phyloP scores from a whole-genome alignment of 345 rosid genomes.

The Gossypium arboreum region DNA sequence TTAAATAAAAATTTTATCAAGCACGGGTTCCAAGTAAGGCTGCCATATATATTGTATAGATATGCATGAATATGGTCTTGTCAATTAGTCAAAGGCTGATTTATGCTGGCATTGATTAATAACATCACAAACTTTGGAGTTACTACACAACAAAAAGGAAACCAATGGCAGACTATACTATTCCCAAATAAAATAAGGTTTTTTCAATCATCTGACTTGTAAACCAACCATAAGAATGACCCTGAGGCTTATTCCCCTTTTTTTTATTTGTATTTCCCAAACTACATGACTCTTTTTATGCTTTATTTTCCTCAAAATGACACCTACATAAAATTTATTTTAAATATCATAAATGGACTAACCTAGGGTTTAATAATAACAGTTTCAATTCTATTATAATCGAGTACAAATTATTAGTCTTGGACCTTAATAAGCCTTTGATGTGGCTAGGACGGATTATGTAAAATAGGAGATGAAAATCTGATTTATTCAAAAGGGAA shows the following conservation, averaged over 20 bases:
- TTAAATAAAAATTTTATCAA: too few species aligned
- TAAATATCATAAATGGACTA: not conserved
- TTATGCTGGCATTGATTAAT: constrained; percentile 5
- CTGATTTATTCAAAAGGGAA: constrained; percentile 18
- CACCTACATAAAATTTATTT: not conserved
- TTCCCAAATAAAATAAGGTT: not conserved
- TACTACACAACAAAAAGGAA: not conserved
- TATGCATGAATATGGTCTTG: not conserved
- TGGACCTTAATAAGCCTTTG: too few species aligned
- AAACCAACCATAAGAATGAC: too few species aligned
- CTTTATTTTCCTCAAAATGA: not conserved
- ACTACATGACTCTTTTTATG: not conserved
- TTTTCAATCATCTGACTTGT: too few species aligned
- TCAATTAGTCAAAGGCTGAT: not conserved
- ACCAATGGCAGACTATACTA: not conserved
- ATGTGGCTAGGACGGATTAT: too few species aligned
- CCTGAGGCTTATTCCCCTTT: too few species aligned
- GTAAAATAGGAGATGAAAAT: too few species aligned
- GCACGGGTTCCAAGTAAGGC: not conserved
- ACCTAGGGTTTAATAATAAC: too few species aligned
- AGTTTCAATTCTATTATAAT: too few species aligned
- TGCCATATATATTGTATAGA: not conserved
- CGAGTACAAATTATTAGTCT: too few species aligned
- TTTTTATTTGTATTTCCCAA: not conserved
- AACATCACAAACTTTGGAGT: not conserved